These are phyloP conservation scores for Flaveria ramosissima DNA, from an alignment of 129 eudicot species.

Conservation along the genomic window DNA sequence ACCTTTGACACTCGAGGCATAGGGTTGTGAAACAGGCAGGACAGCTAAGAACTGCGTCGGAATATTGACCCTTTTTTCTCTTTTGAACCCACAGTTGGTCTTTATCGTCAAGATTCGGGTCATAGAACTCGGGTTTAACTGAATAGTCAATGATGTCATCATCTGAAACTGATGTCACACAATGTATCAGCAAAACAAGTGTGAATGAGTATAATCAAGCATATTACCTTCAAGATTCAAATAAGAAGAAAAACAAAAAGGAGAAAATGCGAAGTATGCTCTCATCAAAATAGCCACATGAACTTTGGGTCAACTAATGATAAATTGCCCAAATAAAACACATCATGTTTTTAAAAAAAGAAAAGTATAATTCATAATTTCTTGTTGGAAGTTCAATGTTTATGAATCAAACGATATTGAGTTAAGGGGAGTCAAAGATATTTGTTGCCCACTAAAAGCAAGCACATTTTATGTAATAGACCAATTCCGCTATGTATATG, in stretches of 20 bases:
- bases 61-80: conserved; percentile 66
- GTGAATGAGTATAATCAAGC: conserved; percentile 13
- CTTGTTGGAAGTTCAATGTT: too few species aligned
- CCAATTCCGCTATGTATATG: not conserved
- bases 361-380: not conserved
- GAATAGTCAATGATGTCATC: conserved; percentile 86
- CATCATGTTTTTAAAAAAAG: not conserved
- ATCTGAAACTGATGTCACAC: conserved; percentile 63
- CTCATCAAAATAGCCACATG: not conserved
- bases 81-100: conserved; percentile 81
- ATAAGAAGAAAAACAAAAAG: not conserved
- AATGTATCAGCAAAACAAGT: conserved; percentile 9
- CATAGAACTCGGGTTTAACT: conserved; percentile 82
- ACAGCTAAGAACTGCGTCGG: conserved; percentile 96
- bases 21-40: conserved; percentile 97
- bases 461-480: conserved; percentile 1
- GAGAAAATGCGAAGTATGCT: not conserved
- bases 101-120: conserved; percentile 75
- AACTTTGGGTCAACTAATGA: not conserved
- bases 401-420: not conserved
- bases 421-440: conserved; percentile 11
- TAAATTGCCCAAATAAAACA: not conserved
- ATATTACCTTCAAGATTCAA: conserved; percentile 10
- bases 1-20: conserved; percentile 93
- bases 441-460: not conserved